Base-by-base conservation (phyloP, 2,329 filamentous ascomycete species). In the Botryotinia narcissicola region DNA sequence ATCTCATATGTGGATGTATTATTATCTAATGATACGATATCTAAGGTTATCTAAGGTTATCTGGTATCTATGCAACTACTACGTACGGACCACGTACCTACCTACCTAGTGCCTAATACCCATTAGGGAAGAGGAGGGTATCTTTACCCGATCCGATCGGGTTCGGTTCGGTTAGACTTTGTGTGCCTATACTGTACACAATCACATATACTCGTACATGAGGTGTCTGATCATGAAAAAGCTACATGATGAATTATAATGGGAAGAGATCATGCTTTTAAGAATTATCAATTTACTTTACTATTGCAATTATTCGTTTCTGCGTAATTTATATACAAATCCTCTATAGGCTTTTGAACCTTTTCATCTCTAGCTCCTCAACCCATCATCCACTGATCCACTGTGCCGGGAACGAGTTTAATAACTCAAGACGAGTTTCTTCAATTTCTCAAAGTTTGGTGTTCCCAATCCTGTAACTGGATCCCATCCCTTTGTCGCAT, bases 401-500 rank as follows among this genome's bases (percentile, higher is more conserved):
- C 2, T 14, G 1, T 29, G 25, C 29, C 51, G 14, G 14, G 10
- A 7, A 0, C 51, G 6, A 46, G 1, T 10, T n/a, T 72, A 74
- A 37, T 57, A 35, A n/a, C 22, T 64, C 71, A 75, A 64, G 20
- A 73, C 74, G 44, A 76, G 40, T n/a, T 22, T 10, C 72, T 73
- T 74, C 74, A 79, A 70, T 60, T 75, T 74, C 40, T 72, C 59
- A 57, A 78, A 79, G n/a, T 78, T 48, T 3, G 81, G 80, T 0
- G 81, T 82, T 35, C 81, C 81, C 7, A 82, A 76, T 8, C 82
- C 82, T 7, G 81, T 83, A n/a, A 81, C 81, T 0, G 81, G 79
- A 74, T 82, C 80, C 80, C 81, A 83, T 22, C 82, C 81, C 16
- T 71, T 57, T 3, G 77, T 81, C 2, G 78, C 78, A 73, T 78